Evolutionary conservation across 2,329 filamentous ascomycete genomes (phyloP), one percentile per base, ranked within the genome.

Genomic region (Paecilomyces niveus): DNA sequence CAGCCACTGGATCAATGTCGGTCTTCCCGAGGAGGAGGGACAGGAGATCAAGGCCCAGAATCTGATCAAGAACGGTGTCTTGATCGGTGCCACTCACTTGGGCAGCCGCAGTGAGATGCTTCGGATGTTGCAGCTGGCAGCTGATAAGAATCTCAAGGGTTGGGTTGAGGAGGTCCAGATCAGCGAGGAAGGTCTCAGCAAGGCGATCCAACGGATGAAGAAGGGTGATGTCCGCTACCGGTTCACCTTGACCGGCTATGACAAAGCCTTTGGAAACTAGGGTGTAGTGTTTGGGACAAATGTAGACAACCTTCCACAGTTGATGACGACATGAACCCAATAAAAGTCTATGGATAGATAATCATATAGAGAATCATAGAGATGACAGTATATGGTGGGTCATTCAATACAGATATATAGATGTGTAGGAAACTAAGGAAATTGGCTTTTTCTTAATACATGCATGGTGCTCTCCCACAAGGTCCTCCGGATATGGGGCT

Each of bases 1-100:
- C 76, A 89, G 88, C 59, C 83, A 82, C 70, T 94, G 89, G 85
- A 84, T 93, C 72, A 89, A 83, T 67, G 89, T 93, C 57, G 90
- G 89, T 50, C 80, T 94, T 68, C 90, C 90, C 2, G 89, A 92
- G 70, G 88, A 90, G 61, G 85, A 87, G 52, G 85, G 90, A 10
- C 85, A 89, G 58, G 76, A 80, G 57, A 81, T 94, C 64, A 86
- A 84, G 76, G 87, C 89, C 55, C 88, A 92, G 79, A 85, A 85
- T 69, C 88, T 96, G 68, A 81, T 90, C 60, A 74, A 74, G 63
- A 95, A 93, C 75, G 90, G 90, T 49, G 73, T 84, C 72, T 81
- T 89, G 67, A 87, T 92, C 66, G 86, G 87, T 51, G 83, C 83
- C 50, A 88, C 85, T 61, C 88, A 91, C 74, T 76, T 91, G 62